These are phyloP conservation scores for Colletotrichum camelliae DNA, from an alignment of 2,329 filamentous ascomycete genomes.

Conservation along the genomic window DNA sequence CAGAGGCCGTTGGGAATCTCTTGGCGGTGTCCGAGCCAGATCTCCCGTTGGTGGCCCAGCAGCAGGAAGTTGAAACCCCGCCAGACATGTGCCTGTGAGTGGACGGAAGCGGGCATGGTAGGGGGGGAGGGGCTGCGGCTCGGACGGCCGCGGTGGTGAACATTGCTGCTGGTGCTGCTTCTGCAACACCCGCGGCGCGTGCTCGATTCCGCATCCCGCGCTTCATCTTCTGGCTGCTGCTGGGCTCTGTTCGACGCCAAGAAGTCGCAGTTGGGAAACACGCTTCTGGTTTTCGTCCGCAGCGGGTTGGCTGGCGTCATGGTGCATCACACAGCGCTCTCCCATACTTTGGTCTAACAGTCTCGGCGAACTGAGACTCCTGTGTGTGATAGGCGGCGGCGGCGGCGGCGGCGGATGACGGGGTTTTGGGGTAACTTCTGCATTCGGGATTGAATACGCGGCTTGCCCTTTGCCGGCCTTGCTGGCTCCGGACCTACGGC, in stretches of 20 bases:
- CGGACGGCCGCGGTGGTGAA: neutral
- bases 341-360: neutral
- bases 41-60: neutral
- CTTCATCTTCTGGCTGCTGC: neutral
- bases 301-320: conserved; percentile 2
- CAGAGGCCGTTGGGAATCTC: conserved; percentile 12
- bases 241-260: neutral
- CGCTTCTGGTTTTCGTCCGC: neutral
- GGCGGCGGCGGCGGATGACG: neutral
- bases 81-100: neutral
- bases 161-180: neutral
- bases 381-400: neutral
- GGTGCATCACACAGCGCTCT: neutral
- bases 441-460: neutral
- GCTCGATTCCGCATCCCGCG: neutral
- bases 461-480: neutral
- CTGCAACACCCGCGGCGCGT: neutral
- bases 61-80: neutral
- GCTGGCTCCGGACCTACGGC: neutral
- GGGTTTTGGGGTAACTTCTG: neutral
- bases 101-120: neutral
- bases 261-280: neutral
- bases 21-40: conserved; percentile 19
- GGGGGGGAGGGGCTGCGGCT: neutral
- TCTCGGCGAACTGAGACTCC: neutral